Base-by-base conservation (phyloP, 2,329 filamentous ascomycete genomes). In the Fusarium tjaetaba region DNA sequence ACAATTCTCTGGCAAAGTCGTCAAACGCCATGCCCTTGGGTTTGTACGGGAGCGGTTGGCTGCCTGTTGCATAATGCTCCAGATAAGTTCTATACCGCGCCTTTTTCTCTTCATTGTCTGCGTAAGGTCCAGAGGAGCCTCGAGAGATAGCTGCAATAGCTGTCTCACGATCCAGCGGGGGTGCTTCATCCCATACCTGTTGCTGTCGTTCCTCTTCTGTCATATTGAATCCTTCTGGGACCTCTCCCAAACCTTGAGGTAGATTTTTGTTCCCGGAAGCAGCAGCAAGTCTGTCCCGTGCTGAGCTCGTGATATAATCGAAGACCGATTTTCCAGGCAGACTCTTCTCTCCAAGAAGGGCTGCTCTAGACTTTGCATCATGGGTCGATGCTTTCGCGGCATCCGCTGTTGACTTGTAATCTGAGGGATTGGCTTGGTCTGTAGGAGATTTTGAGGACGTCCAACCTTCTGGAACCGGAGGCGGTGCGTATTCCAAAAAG, bases 251-350 rank as follows among this genome's bases (percentile, higher is more conserved):
- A 1, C 92, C 96, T 13, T 90, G 89, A 1, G 96, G 96, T 5
- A 99, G 88, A 78, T 96, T 89, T 6, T 83, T 83, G 65, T 91
- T 94, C 2, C 95, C 95, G 5, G 94, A 94, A 2, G 91, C 91
- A 16, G 90, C 87, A 7, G 88, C 94, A 49, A 99, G 88, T 32
- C 92, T 90, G 58, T 96, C 92, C 70, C 96, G 91, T 7, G 93
- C 90, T 39, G 93, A 88, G 0, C 94, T 87, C 0, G 93, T 93
- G 73, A 99, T 88, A 81, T 93, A 99, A 82, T 98, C 95, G 81
- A 98, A 99, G 6, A 99, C 91, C 0, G 96, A 98, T 84, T 98
- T 98, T 2, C 94, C 94, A 0, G 95, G 95, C 1, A 98, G 85
- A 41, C 76, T 71, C 43, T 89, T 86, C 83, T 98, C 96, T 41